These are phyloP conservation scores for Maudiozyma turicensis DNA, from an alignment of 805 yeast genomes.

Conservation along the genomic window DNA sequence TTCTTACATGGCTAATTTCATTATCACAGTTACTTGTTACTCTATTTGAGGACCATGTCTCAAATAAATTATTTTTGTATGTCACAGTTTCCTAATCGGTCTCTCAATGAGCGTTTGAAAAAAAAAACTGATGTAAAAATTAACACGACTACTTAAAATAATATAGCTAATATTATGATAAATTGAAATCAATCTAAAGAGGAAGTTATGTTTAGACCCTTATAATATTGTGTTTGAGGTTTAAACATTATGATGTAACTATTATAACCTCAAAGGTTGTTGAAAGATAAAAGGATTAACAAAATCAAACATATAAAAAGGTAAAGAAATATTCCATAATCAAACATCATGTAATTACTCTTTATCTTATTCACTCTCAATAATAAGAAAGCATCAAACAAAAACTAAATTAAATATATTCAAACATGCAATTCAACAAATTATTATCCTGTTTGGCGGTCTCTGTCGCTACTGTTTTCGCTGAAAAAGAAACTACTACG, in stretches of 20 bases:
- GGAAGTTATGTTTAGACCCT: no score
- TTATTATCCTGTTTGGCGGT: slow-evolving; percentile 10
- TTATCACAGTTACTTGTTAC: neutral
- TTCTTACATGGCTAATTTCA: neutral
- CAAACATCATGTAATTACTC: no score
- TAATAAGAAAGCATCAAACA: neutral
- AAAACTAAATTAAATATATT: neutral
- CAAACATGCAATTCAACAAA: slow-evolving; percentile 14
- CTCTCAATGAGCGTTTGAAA: slow-evolving; percentile 3
- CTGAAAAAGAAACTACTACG: slow-evolving; percentile 14
- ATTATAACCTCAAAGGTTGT: no score
- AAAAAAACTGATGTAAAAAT: neutral
- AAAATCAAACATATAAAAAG: no score
- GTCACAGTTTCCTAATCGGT: slow-evolving; percentile 9
- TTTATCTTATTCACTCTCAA: neutral
- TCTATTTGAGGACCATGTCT: neutral
- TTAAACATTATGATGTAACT: no score
- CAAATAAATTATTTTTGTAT: neutral
- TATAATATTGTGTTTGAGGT: no score
- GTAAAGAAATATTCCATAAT: no score
- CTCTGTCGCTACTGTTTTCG: slow-evolving; percentile 8
- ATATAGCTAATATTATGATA: neutral
- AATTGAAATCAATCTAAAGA: neutral
- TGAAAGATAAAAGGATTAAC: no score
- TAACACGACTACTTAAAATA: neutral